These are phyloP conservation scores for Diaporthe citriasiana DNA, from an alignment of 2,329 filamentous ascomycete genomes.

Conservation along the genomic window DNA sequence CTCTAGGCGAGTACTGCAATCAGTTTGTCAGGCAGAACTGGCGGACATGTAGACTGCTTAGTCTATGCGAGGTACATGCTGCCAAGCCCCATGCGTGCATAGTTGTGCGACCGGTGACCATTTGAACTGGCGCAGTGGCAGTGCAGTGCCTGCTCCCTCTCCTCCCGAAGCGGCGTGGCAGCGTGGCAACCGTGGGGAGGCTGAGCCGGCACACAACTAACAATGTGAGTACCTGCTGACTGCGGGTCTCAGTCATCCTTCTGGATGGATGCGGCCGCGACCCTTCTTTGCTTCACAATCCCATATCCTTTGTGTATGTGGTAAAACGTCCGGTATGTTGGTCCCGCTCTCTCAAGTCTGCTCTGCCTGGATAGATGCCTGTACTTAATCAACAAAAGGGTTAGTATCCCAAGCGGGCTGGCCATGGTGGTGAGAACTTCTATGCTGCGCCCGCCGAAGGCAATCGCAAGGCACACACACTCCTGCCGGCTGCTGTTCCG, in stretches of 20 bases:
- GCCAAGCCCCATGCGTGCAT: constrained; percentile 6
- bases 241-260: constrained; percentile 21
- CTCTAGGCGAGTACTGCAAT: not conserved
- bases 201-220: not conserved
- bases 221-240: not conserved
- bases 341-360: constrained; percentile 7
- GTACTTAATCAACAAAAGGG: constrained; percentile 21
- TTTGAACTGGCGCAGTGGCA: constrained; percentile 2
- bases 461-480: constrained; percentile 3
- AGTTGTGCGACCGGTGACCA: constrained; percentile 18
- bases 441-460: not conserved
- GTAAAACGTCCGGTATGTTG: constrained; percentile 28
- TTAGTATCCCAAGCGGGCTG: not conserved
- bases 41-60: not conserved
- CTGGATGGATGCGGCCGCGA: constrained; percentile 13
- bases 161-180: not conserved
- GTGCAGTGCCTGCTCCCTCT: not conserved
- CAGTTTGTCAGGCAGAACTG: not conserved
- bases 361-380: not conserved
- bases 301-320: constrained; percentile 3
- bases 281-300: constrained; percentile 1
- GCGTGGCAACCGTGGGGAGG: not conserved
- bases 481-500: not conserved
- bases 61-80: not conserved
- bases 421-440: not conserved